phyloP scores from a whole-genome alignment of 2,329 filamentous ascomycete genomes.

The Curvularia lunata region DNA sequence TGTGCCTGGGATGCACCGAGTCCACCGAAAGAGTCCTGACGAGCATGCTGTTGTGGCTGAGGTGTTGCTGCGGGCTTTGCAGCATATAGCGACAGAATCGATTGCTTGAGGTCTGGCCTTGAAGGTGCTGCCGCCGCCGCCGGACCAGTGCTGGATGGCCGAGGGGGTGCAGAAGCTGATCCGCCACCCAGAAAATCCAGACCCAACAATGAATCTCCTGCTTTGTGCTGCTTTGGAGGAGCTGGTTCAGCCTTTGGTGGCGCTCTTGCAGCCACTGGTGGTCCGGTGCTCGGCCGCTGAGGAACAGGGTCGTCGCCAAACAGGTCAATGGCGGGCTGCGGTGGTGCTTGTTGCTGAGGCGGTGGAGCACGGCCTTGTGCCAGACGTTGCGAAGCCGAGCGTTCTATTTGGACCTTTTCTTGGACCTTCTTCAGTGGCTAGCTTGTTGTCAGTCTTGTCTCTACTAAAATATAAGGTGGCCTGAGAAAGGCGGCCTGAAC shows the following conservation, averaged over 20 bases:
- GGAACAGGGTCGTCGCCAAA: slow-evolving; percentile 79
- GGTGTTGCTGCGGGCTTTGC: slow-evolving; percentile 73
- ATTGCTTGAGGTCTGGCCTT: slow-evolving; percentile 93
- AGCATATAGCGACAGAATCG: slow-evolving; percentile 93
- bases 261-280: slow-evolving; percentile 58
- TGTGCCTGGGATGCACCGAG: slow-evolving; percentile 55
- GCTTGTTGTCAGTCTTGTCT: slow-evolving; percentile 17
- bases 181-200: slow-evolving; percentile 87
- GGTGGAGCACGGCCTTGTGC: slow-evolving; percentile 41
- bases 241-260: slow-evolving; percentile 71
- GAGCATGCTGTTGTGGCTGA: slow-evolving; percentile 59
- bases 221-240: slow-evolving; percentile 67
- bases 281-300: slow-evolving; percentile 75
- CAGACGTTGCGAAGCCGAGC: slow-evolving; percentile 62
- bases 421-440: slow-evolving; percentile 71
- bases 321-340: slow-evolving; percentile 67
- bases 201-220: slow-evolving; percentile 84
- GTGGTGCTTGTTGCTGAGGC: slow-evolving; percentile 40
- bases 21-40: slow-evolving; percentile 55
- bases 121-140: slow-evolving; percentile 66
- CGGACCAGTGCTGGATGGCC: slow-evolving; percentile 81
- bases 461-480: slow-evolving; percentile 27
- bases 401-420: slow-evolving; percentile 72
- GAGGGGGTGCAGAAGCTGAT: slow-evolving; percentile 69
- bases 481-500: slow-evolving; percentile 46